Percentiles rank a stretch among this genome's conserved stretches.
These are phyloP conservation scores for Termitomyces sp. DNA, from an alignment of 768 basidiomycete genomes.

Conservation along the genomic window DNA sequence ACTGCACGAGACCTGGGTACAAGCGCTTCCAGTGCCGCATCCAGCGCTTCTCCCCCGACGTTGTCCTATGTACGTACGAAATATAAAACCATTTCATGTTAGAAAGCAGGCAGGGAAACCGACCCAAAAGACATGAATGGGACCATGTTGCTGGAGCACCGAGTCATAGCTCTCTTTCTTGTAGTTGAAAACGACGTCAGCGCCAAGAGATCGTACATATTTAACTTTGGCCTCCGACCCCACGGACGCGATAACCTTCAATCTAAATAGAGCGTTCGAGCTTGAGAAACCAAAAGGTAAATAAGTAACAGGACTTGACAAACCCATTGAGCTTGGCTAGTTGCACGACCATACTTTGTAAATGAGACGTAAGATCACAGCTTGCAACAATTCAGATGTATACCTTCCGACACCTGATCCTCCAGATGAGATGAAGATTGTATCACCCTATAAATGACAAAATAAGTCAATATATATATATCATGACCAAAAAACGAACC, in stretches of 20 bases:
- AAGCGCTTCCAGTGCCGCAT: slow-evolving; percentile 30
- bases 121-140: slow-evolving; percentile 41
- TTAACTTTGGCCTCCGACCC: slow-evolving; percentile 59
- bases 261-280: not conserved
- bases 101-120: not conserved
- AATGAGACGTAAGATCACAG: not conserved
- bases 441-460: slow-evolving; percentile 17
- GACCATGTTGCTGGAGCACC: slow-evolving; percentile 45
- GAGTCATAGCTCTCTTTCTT: slow-evolving; percentile 43
- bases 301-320: not conserved
- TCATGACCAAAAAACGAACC: slow-evolving; percentile 17
- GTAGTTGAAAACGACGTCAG: slow-evolving; percentile 60
- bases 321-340: slow-evolving; percentile 33
- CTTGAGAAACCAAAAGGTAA: not conserved
- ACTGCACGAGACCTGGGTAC: slow-evolving; percentile 37
- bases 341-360: slow-evolving; percentile 28
- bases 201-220: slow-evolving; percentile 46
- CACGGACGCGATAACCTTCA: slow-evolving; percentile 57
- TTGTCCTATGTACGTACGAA: slow-evolving; percentile 26
- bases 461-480: not conserved
- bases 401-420: slow-evolving; percentile 28
- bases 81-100: not conserved
- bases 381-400: not conserved
- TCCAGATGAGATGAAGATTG: slow-evolving; percentile 23
- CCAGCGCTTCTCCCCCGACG: slow-evolving; percentile 44